These are phyloP conservation scores for Rhizopogon vesiculosus DNA, from an alignment of 768 basidiomycete genomes.

Conservation along the genomic window DNA sequence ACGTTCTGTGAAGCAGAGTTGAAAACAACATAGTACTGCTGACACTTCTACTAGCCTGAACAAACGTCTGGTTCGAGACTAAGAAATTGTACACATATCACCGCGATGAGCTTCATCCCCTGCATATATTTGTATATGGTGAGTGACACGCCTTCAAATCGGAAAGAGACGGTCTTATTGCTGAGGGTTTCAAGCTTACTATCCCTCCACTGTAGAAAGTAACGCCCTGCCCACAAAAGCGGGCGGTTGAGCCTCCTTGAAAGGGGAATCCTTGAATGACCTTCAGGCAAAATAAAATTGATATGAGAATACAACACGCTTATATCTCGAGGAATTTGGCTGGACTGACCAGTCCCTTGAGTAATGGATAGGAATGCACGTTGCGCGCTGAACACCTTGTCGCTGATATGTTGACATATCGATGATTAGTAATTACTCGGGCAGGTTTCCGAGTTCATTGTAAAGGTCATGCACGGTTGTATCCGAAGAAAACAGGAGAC, in stretches of 20 bases:
- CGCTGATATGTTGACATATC: no score
- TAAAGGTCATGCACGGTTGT: no score
- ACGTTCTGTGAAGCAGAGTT: no score
- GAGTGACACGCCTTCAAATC: not conserved
- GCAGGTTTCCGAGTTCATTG: no score
- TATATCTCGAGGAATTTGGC: constrained; percentile 87
- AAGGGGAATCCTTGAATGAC: constrained; percentile 66
- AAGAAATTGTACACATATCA: constrained; percentile 60
- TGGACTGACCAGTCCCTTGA: constrained; percentile 74
- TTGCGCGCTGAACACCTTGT: no score
- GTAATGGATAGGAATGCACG: constrained; percentile 84
- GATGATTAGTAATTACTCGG: no score
- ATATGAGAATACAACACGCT: constrained; percentile 5
- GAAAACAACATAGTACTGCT: no score
- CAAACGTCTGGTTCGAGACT: no score
- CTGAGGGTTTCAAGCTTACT: constrained; percentile 69
- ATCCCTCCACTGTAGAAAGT: constrained; percentile 87
- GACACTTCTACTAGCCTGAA: no score
- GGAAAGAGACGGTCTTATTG: constrained; percentile 36
- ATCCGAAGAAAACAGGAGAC: no score
- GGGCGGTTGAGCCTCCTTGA: constrained; percentile 52
- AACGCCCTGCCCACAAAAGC: constrained; percentile 82
- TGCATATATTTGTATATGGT: constrained; percentile 17
- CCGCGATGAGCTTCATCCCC: constrained; percentile 83
- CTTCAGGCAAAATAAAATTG: constrained; percentile 19